phyloP scores from a whole-genome alignment of 192 early-diverging fungal genomes.

The Backusella luteola region DNA sequence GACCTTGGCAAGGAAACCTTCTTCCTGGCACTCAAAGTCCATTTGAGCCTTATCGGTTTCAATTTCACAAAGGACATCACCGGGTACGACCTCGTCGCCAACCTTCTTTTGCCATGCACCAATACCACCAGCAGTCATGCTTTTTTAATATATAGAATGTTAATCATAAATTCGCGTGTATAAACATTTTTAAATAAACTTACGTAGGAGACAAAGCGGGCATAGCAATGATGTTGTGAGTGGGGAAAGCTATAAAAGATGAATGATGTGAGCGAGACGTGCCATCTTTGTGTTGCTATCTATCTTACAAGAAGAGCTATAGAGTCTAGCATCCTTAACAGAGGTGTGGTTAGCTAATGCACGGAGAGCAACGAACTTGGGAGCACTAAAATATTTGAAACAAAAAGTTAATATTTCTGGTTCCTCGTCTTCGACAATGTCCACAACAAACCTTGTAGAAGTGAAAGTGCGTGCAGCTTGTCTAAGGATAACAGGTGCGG shows the following conservation, averaged over 20 bases:
- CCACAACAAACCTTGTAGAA: constrained; percentile 21
- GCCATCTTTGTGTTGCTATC: constrained; percentile 9
- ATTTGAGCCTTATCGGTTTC: constrained; percentile 99
- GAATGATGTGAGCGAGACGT: background rate
- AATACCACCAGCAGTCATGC: constrained; percentile 93
- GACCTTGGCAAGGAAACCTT: constrained; percentile 94
- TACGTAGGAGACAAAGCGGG: constrained; percentile 96
- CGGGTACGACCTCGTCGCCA: constrained; percentile 85
- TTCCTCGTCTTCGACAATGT: background rate
- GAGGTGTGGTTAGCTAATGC: constrained; percentile 34
- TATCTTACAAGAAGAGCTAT: constrained; percentile 53
- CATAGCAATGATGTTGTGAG: constrained; percentile 88
- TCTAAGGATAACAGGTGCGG: constrained; percentile 28
- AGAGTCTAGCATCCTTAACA: constrained; percentile 44
- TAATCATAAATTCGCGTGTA: background rate
- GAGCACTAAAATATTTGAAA: background rate
- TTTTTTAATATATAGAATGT: background rate
- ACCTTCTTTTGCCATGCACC: constrained; percentile 93
- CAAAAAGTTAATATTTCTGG: background rate
- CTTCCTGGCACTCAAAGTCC: constrained; percentile 99
- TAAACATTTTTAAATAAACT: background rate
- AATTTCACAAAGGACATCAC: constrained; percentile 93
- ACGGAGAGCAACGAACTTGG: constrained; percentile 44
- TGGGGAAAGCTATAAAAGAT: constrained; percentile 56
- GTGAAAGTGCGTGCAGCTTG: constrained; percentile 44